Evolutionary conservation across 2,329 filamentous ascomycete species (phyloP).

Genomic region (Colletotrichum shisoi): DNA sequence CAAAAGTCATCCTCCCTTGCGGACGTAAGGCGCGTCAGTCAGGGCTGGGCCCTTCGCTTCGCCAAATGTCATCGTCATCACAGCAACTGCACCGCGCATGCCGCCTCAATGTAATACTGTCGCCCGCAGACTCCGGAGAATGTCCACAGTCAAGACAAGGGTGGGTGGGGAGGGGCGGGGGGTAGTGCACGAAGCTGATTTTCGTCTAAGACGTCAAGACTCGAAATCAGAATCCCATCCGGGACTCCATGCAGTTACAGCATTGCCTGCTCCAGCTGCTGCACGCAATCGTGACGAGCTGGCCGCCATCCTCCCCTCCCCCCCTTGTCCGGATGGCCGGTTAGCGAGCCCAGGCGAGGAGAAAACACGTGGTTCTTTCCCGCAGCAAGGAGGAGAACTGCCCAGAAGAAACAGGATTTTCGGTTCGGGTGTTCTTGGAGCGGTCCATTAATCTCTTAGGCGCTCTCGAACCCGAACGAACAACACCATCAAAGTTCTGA

Average conservation of each 20-base stretch:
- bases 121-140: constrained; percentile 10
- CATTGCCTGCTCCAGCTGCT: not conserved
- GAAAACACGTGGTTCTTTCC: not conserved
- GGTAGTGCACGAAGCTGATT: not conserved
- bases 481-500: not conserved
- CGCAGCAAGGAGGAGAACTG: not conserved
- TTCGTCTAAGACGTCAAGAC: constrained; percentile 29
- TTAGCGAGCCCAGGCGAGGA: not conserved
- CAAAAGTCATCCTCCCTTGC: constrained; percentile 16
- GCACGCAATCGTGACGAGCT: not conserved
- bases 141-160: not conserved
- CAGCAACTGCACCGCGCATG: constrained; percentile 13
- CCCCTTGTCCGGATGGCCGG: not conserved
- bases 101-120: not conserved
- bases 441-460: not conserved
- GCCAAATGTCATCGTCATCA: constrained; percentile 34
- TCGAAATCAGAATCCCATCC: constrained; percentile 1
- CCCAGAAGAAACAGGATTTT: not conserved
- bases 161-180: not conserved
- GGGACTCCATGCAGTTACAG: constrained; percentile 7
- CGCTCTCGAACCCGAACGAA: not conserved
- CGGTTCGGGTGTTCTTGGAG: not conserved
- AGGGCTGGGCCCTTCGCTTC: constrained; percentile 14
- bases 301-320: not conserved
- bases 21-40: constrained; percentile 19